Evolutionary conservation across 345 rosid genomes (phyloP).

Genomic region (Pistacia integerrima): DNA sequence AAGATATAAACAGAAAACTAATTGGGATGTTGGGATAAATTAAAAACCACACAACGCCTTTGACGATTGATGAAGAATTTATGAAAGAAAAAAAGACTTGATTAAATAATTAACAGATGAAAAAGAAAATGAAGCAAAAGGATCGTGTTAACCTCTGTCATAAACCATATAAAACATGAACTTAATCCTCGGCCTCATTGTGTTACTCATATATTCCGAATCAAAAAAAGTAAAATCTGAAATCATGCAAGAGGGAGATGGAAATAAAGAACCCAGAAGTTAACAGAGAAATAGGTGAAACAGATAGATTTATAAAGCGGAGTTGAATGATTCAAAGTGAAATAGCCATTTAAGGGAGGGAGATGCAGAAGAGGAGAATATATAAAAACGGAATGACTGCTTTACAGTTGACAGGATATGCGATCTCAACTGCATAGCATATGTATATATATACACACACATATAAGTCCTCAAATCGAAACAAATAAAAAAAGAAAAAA

Average conservation of each 20-base stretch:
- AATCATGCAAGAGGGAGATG: not conserved
- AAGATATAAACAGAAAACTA: not conserved
- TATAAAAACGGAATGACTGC: not conserved
- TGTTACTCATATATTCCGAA: conserved; percentile 37
- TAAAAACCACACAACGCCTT: conserved; percentile 21
- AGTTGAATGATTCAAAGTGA: not conserved
- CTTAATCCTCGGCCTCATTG: conserved; percentile 41
- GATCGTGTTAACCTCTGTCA: conserved; percentile 36
- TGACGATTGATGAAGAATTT: not conserved
- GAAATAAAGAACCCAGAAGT: not conserved
- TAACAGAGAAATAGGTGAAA: not conserved
- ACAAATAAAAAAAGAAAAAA: not conserved
- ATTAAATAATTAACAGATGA: not conserved
- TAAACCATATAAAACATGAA: conserved; percentile 38
- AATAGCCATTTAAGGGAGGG: not conserved
- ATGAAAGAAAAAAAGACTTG: not conserved
- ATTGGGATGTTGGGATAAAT: conserved; percentile 16
- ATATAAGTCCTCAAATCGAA: not conserved
- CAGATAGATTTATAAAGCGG: too few relatives aligned
- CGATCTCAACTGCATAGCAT: not conserved
- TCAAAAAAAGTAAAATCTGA: not conserved
- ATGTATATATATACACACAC: not conserved
- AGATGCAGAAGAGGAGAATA: not conserved
- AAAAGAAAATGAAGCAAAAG: not conserved
- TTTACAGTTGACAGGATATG: not conserved